Conservation (phyloP, 768 basidiomycete genomes). For the Panellus pusillus region DNA sequence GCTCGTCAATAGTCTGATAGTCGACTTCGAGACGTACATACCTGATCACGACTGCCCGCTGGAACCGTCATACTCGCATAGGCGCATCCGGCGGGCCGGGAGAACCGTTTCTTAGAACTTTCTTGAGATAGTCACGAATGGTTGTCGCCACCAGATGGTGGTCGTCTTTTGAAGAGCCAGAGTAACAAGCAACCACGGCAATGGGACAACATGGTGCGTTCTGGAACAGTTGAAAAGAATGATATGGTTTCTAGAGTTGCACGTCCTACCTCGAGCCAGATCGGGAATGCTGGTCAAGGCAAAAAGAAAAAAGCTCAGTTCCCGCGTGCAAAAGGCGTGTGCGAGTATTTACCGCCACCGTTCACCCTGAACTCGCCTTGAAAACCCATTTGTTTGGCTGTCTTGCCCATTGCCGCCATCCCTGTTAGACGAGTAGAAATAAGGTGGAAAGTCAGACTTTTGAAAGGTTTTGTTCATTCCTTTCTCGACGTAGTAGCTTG, state of each 20-base stretch:
- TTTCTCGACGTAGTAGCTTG: slow-evolving; percentile 84
- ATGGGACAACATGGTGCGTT: slow-evolving; percentile 84
- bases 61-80: slow-evolving; percentile 14
- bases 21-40: not conserved
- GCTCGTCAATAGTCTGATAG: too few species aligned
- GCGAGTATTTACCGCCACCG: slow-evolving; percentile 67
- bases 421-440: too few species aligned
- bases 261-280: slow-evolving; percentile 71
- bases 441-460: too few species aligned
- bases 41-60: slow-evolving; percentile 10
- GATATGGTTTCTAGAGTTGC: slow-evolving; percentile 1
- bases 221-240: slow-evolving; percentile 34
- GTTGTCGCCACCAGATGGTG: slow-evolving; percentile 73
- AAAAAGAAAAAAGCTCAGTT: too few species aligned
- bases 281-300: slow-evolving; percentile 63
- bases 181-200: slow-evolving; percentile 75
- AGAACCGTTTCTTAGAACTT: slow-evolving; percentile 45
- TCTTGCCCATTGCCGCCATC: slow-evolving; percentile 81
- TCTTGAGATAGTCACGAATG: slow-evolving; percentile 69
- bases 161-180: slow-evolving; percentile 79
- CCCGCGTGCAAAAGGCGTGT: not conserved
- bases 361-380: slow-evolving; percentile 63
- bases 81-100: slow-evolving; percentile 33
- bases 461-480: slow-evolving; percentile 30
- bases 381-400: slow-evolving; percentile 68